These are phyloP conservation scores for Voacanga thouarsii DNA, from an alignment of 257 asterid genomes.

Conservation along the genomic window DNA sequence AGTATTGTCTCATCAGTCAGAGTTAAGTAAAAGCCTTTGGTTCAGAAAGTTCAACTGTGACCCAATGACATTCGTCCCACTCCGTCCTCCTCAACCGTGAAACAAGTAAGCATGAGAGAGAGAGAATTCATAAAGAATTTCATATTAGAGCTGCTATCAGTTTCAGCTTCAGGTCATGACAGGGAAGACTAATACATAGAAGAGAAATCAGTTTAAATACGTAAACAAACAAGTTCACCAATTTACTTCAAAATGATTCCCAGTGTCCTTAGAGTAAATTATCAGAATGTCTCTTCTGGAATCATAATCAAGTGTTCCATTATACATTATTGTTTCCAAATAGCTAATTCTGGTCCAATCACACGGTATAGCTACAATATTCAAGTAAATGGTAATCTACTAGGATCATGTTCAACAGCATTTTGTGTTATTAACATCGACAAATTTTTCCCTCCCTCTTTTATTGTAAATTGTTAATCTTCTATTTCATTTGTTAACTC, in stretches of 20 bases:
- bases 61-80: background rate
- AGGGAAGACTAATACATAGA: background rate
- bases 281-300: background rate
- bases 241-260: background rate
- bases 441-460: background rate
- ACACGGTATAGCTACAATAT: background rate
- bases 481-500: background rate
- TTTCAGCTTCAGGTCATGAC: background rate
- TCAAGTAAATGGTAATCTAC: background rate
- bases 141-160: background rate
- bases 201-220: too few species aligned
- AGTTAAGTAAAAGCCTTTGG: background rate
- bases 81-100: background rate
- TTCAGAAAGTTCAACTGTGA: background rate
- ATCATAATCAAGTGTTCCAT: background rate
- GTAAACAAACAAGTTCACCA: background rate
- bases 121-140: background rate
- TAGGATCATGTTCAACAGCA: background rate
- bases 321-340: background rate
- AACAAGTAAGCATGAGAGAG: too few species aligned
- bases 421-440: background rate
- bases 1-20: background rate
- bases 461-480: too few species aligned
- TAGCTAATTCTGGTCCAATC: background rate
- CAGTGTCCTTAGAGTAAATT: background rate